Evolutionary conservation across 495 filamentous ascomycete genomes (phyloP), one percentile per base, ranked within the genome.

Genomic region (Daldinia loculata): DNA sequence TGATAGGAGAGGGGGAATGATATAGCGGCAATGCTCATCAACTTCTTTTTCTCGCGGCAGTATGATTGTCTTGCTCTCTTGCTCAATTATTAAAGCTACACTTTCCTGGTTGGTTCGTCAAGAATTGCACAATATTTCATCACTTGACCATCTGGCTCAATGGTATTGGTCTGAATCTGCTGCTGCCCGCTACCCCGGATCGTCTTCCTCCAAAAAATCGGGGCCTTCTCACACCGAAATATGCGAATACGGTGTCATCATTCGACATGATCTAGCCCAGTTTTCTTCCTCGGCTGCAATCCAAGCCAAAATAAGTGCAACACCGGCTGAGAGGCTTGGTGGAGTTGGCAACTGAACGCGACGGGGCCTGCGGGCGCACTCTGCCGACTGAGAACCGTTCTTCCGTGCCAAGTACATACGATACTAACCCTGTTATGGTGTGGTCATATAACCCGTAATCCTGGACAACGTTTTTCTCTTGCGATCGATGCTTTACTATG

Each of bases 121-220:
- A 53, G 32, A 55, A 73, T 73, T 73, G 66, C 70, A 73, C 61
- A 68, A 73, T 73, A 73, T 69, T 53, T 73, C 66, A 66, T 73
- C 70, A 73, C 56, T 52, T 63, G 32, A 50, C 43, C 56, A 66
- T 60, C 32, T 55, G 41, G 64, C 53, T 38, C 12, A 38, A 36
- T 61, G 19, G 50, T 7, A 69, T 63, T 73, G 70, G 70, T 27
- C 43, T 56, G 50, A 24, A 24, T 48, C 57, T 58, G 57, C 57
- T 48, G 64, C 55, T 58, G 69, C 60, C 70, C 70, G 59, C 58
- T 69, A 68, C 70, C 70, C 70, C 70, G 70, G 70, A 73, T 73
- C 41, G 30, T 29, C 51, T 55, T 55, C 56, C 61, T 72, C 61
- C 65, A 66, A 34, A 62, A 66, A 73, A 73, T 30, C 29, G 56